These are phyloP conservation scores for Cystofilobasidium macerans DNA, from an alignment of 768 basidiomycete genomes.

Conservation along the genomic window DNA sequence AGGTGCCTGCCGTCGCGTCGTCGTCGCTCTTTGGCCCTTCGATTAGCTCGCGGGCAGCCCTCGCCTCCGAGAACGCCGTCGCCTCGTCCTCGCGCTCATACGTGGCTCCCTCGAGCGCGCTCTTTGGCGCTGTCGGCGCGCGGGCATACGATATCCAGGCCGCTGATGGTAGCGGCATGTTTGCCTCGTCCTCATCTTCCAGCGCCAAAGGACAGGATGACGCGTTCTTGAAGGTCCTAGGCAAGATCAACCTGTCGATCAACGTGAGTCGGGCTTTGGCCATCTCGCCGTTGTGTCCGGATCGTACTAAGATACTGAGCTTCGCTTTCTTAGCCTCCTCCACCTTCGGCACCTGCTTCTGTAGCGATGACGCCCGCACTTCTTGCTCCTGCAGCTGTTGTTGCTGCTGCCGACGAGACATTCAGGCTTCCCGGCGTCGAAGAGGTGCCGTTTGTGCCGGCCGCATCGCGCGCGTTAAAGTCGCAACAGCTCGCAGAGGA, in stretches of 20 bases:
- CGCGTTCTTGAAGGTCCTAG: slow-evolving; percentile 2
- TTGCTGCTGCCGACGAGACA: neutral
- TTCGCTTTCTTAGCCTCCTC: too few species aligned
- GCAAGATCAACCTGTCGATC: slow-evolving; percentile 18
- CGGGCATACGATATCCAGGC: neutral
- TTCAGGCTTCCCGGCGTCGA: slow-evolving; percentile 38
- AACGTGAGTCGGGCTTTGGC: slow-evolving; percentile 10
- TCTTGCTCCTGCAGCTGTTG: neutral
- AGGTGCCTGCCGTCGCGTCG: neutral
- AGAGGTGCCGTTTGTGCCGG: slow-evolving; percentile 70
- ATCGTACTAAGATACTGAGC: neutral
- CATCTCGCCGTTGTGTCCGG: neutral
- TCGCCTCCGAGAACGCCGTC: neutral
- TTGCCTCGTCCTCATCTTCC: neutral
- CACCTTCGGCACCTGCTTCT: neutral
- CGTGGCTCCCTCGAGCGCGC: neutral
- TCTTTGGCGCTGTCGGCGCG: slow-evolving; percentile 3
- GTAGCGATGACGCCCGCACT: neutral
- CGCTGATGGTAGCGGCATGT: neutral
- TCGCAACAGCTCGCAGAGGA: slow-evolving; percentile 9
- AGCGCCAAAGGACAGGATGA: neutral
- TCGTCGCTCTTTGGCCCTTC: slow-evolving; percentile 11
- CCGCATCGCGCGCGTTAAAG: slow-evolving; percentile 44
- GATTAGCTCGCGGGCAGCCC: neutral
- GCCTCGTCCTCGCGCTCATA: neutral